Evolutionary conservation across 176 grass and related monocot species (phyloP).

Genomic region (Carex pumila): DNA sequence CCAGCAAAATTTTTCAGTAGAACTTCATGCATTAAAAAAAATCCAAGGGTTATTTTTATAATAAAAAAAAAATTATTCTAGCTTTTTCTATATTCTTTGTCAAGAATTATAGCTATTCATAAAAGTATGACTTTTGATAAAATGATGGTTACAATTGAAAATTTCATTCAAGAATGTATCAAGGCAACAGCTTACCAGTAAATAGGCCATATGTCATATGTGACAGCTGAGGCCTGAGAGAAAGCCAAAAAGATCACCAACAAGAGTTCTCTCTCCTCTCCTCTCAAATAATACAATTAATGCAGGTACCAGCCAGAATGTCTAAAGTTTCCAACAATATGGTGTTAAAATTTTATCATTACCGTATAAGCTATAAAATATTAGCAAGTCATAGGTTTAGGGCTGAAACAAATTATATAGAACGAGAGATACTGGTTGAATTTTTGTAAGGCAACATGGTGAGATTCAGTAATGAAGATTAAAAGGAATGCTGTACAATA

Average conservation of each 20-base stretch:
- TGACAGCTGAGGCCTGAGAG: constrained; percentile 47
- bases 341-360: too few species aligned
- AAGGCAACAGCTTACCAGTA: constrained; percentile 45
- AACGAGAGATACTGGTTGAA: background rate
- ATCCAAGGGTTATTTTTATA: background rate
- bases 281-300: constrained; percentile 6
- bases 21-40: constrained; percentile 43
- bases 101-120: background rate
- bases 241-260: constrained; percentile 90
- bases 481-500: background rate
- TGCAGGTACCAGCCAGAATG: background rate
- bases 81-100: background rate
- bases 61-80: background rate
- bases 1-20: constrained; percentile 95
- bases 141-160: background rate
- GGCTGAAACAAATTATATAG: background rate
- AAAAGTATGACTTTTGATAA: background rate
- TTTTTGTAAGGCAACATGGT: background rate
- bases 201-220: constrained; percentile 59
- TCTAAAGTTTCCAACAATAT: too few species aligned
- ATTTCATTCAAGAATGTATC: background rate
- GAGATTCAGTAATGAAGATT: background rate
- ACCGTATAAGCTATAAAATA: background rate
- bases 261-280: constrained; percentile 56
- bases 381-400: background rate